Evolutionary conservation across 768 basidiomycete species (phyloP).

Genomic region (Lactifluus rugatus): DNA sequence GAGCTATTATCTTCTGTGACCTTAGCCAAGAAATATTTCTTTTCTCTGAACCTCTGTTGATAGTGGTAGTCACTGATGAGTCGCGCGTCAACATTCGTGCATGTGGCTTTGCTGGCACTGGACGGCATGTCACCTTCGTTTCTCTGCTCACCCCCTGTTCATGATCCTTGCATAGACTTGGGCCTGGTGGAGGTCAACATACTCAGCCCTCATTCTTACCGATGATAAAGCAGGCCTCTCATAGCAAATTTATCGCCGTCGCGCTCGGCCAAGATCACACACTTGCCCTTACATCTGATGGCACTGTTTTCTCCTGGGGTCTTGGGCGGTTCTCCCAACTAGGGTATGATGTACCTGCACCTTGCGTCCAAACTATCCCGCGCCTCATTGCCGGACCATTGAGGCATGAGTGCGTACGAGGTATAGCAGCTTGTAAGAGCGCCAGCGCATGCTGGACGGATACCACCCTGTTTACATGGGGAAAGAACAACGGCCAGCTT

Average conservation of each 20-base stretch:
- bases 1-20: neutral
- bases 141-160: neutral
- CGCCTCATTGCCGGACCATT: slow-evolving; percentile 64
- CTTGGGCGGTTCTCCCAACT: slow-evolving; percentile 83
- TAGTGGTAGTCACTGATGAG: slow-evolving; percentile 65
- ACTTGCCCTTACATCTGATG: slow-evolving; percentile 66
- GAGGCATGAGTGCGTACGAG: slow-evolving; percentile 68
- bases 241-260: slow-evolving; percentile 50
- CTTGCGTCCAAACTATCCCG: slow-evolving; percentile 57
- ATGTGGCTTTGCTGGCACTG: slow-evolving; percentile 86
- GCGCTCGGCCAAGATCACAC: slow-evolving; percentile 95
- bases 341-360: slow-evolving; percentile 69
- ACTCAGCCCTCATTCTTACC: slow-evolving; percentile 68
- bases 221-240: slow-evolving; percentile 38
- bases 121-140: slow-evolving; percentile 44
- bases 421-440: slow-evolving; percentile 78
- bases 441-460: slow-evolving; percentile 87
- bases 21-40: neutral
- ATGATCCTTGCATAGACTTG: slow-evolving; percentile 41
- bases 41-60: neutral
- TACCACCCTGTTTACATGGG: slow-evolving; percentile 74
- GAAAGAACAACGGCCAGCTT: slow-evolving; percentile 86
- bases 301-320: slow-evolving; percentile 88
- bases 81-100: slow-evolving; percentile 60
- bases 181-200: slow-evolving; percentile 47